Evolutionary conservation across 768 basidiomycete species (phyloP).

Genomic region (Suillus bovinus): DNA sequence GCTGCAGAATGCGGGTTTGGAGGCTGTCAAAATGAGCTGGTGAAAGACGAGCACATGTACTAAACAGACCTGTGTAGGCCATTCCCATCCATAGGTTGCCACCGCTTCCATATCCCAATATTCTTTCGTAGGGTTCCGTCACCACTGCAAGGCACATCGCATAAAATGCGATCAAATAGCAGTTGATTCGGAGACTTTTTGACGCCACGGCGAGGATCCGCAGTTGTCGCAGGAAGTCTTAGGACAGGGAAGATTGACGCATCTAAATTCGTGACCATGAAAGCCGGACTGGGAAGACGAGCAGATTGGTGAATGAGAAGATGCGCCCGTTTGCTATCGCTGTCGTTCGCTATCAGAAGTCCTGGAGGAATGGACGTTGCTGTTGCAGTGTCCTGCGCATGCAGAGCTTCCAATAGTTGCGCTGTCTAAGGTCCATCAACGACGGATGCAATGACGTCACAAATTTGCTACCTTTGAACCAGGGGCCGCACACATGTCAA

Average conservation of each 20-base stretch:
- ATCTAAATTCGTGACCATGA: conserved; percentile 96
- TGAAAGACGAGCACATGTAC: background rate
- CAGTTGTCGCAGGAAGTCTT: conserved; percentile 37
- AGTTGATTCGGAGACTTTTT: conserved; percentile 50
- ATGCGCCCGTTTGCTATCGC: conserved; percentile 91
- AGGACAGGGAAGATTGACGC: conserved; percentile 83
- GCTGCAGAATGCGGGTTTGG: conserved; percentile 88
- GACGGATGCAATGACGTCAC: background rate
- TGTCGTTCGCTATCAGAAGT: conserved; percentile 93
- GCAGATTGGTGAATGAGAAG: conserved; percentile 98
- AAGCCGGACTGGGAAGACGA: conserved; percentile 84
- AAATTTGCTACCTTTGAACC: conserved; percentile 77
- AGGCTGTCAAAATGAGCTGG: conserved; percentile 50
- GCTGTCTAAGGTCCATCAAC: conserved; percentile 60
- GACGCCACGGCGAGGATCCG: conserved; percentile 31
- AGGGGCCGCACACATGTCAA: conserved; percentile 99
- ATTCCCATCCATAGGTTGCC: conserved; percentile 88
- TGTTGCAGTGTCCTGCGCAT: conserved; percentile 69
- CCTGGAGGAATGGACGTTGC: conserved; percentile 76
- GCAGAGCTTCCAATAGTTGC: conserved; percentile 93
- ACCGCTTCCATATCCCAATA: conserved; percentile 89
- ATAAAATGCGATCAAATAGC: conserved; percentile 89
- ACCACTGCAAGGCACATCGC: conserved; percentile 97
- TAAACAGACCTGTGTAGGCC: conserved; percentile 77
- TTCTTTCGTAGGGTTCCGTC: conserved; percentile 98